Conservation (phyloP, 495 filamentous ascomycete species). For the Halenospora varia region DNA sequence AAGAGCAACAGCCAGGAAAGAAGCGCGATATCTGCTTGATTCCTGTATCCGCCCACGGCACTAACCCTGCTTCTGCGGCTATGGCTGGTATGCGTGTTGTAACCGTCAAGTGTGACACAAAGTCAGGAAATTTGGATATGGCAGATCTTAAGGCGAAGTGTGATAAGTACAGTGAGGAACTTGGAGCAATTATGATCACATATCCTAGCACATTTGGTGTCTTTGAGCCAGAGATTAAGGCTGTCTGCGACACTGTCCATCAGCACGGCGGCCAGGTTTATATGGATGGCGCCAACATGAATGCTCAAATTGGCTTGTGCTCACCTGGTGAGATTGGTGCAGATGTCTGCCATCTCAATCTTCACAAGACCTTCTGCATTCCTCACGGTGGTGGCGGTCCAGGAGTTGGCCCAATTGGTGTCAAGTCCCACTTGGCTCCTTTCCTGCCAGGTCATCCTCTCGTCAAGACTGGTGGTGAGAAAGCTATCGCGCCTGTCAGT, state of each 20-base stretch:
- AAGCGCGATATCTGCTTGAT: constrained; percentile 94
- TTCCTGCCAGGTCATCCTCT: constrained; percentile 77
- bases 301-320: constrained; percentile 96
- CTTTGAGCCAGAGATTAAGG: constrained; percentile 88
- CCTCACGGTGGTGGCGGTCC: constrained; percentile 96
- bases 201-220: constrained; percentile 97
- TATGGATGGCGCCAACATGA: constrained; percentile 99
- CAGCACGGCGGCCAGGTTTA: constrained; percentile 90
- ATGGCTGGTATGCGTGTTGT: constrained; percentile 99
- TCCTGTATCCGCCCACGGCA: constrained; percentile 94
- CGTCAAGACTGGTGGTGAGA: constrained; percentile 58
- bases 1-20: constrained; percentile 55
- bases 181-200: constrained; percentile 97
- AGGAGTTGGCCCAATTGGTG: constrained; percentile 93
- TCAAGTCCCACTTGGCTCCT: constrained; percentile 72
- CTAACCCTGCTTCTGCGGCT: constrained; percentile 92
- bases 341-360: constrained; percentile 95
- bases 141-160: constrained; percentile 83
- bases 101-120: constrained; percentile 84
- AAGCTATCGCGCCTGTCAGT: constrained; percentile 67
- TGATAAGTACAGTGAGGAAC: constrained; percentile 76
- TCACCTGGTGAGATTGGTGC: constrained; percentile 96
- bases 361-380: constrained; percentile 99
- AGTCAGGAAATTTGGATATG: constrained; percentile 88
- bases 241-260: constrained; percentile 84